Percentiles rank a stretch among this genome's conserved stretches.
Evolutionary conservation across 2,329 filamentous ascomycete species (phyloP).

Genomic region (Tolypocladium capitatum): DNA sequence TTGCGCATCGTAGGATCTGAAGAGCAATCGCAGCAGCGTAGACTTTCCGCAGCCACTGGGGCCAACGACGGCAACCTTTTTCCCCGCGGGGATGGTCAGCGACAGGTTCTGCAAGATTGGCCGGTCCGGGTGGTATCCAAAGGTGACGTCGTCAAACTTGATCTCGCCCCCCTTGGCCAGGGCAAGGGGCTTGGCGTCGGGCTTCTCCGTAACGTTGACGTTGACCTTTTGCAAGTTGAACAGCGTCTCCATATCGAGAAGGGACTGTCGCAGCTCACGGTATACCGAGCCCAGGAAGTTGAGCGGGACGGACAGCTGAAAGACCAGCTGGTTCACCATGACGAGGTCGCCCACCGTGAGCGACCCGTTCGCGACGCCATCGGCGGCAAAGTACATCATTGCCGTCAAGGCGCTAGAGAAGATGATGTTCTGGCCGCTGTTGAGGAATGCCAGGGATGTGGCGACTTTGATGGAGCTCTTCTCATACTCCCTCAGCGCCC

Average conservation of each 20-base stretch:
- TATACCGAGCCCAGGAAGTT: slow-evolving; percentile 99
- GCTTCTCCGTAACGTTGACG: slow-evolving; percentile 66
- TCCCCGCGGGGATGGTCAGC: slow-evolving; percentile 84
- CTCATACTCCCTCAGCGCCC: slow-evolving; percentile 75
- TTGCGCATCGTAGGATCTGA: slow-evolving; percentile 88
- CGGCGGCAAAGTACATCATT: slow-evolving; percentile 96
- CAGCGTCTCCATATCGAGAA: slow-evolving; percentile 96
- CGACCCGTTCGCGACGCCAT: slow-evolving; percentile 68
- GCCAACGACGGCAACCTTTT: slow-evolving; percentile 91
- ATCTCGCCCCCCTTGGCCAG: slow-evolving; percentile 76
- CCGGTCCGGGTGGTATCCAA: slow-evolving; percentile 78
- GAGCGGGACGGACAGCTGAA: slow-evolving; percentile 89
- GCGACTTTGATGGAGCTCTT: slow-evolving; percentile 93
- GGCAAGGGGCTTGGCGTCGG: slow-evolving; percentile 58
- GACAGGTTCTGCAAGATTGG: slow-evolving; percentile 76
- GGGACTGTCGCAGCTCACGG: slow-evolving; percentile 82
- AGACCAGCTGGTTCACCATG: slow-evolving; percentile 98
- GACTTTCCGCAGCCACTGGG: slow-evolving; percentile 95
- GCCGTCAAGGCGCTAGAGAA: slow-evolving; percentile 86
- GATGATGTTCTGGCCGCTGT: slow-evolving; percentile 92
- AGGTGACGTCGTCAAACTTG: slow-evolving; percentile 85
- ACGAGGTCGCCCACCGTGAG: slow-evolving; percentile 92
- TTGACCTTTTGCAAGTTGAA: slow-evolving; percentile 98
- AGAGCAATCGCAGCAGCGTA: slow-evolving; percentile 78
- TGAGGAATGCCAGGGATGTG: slow-evolving; percentile 83